Base-by-base conservation (phyloP, 305 asterid species). In the Fraxinus sp. region DNA sequence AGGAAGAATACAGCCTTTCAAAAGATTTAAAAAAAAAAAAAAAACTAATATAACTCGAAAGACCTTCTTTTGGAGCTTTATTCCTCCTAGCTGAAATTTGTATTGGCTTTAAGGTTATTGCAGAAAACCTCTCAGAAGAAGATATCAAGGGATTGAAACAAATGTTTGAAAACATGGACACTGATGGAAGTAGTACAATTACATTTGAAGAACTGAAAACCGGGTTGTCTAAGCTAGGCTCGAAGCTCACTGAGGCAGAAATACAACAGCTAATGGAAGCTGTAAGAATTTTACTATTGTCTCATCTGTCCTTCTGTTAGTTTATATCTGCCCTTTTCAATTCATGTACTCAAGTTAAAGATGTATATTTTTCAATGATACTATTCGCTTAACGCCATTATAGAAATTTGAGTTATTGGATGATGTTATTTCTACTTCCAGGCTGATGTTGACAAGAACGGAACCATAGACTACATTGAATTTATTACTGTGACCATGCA, bases 401-500 rank as follows among this genome's bases (percentile, higher is more conserved):
- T 13, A 46, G 57, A 46, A 1, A 41, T 18, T 76, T 7, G 9
- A 26, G 74, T 26, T 68, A 28, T 68, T 68, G 11, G 36, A 68
- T 28, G 16, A 81, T 22, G 10, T 77, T 57, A n/a, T 71, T 73
- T 76, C 8, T 64, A 64, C 13, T 77, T 81, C 4, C 85, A 95
- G 99, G 97, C 99, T 37, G 99, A 95, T 86, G 95, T 94, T 7
- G 99, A 95, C 86, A 89, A 88, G 84, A 89, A 79, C 55, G 99
- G 99, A 75, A 89, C 89, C 0, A 94, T 95, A 83, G 99, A 95
- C 88, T 95, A 94, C 71, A 86, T 83, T 4, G 99, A 95, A 81
- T 95, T 95, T 76, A 86, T 94, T 5, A 90, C 97, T 26, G 99
- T 97, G 55, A 92, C 97, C 30, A 95, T 95, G 99, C 97, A 95